phyloP scores from a whole-genome alignment of 2,329 filamentous ascomycete genomes.

The Teratosphaeria epicoccoides region DNA sequence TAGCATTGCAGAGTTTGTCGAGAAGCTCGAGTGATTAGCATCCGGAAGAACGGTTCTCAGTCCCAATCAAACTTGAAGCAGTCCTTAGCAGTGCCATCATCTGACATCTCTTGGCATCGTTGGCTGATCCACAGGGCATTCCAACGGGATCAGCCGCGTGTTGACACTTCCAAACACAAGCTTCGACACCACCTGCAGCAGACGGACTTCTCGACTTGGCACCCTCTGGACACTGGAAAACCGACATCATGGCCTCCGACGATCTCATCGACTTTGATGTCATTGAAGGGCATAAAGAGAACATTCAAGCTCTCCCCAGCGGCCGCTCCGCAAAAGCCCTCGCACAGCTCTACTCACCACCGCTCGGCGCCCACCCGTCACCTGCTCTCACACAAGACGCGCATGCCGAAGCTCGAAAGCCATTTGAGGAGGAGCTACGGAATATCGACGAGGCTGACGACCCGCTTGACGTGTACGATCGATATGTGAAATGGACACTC shows the following conservation, averaged over 20 bases:
- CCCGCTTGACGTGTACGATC: slow-evolving; percentile 87
- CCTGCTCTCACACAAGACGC: slow-evolving; percentile 64
- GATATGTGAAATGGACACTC: slow-evolving; percentile 94
- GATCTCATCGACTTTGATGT: slow-evolving; percentile 63
- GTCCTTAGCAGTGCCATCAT: too few species aligned
- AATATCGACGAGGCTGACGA: slow-evolving; percentile 81
- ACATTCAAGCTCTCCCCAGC: slow-evolving; percentile 85
- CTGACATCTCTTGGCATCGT: too few species aligned
- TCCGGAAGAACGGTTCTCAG: too few species aligned
- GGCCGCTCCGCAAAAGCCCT: slow-evolving; percentile 84
- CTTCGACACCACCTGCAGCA: too few species aligned
- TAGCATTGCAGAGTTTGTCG: too few species aligned
- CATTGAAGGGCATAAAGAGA: slow-evolving; percentile 95
- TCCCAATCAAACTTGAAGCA: too few species aligned
- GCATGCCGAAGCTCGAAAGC: slow-evolving; percentile 67
- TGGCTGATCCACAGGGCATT: too few species aligned
- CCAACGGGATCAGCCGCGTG: too few species aligned
- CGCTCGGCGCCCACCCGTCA: slow-evolving; percentile 24
- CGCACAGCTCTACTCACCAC: slow-evolving; percentile 62
- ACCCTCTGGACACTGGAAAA: not conserved
- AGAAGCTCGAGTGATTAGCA: too few species aligned
- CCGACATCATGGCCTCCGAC: slow-evolving; percentile 27
- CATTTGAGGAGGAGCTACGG: slow-evolving; percentile 76
- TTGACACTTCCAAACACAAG: not conserved
- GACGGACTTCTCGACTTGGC: too few species aligned